Conservation (phyloP, 257 asterid species). For the Buddleja alternifolia region DNA sequence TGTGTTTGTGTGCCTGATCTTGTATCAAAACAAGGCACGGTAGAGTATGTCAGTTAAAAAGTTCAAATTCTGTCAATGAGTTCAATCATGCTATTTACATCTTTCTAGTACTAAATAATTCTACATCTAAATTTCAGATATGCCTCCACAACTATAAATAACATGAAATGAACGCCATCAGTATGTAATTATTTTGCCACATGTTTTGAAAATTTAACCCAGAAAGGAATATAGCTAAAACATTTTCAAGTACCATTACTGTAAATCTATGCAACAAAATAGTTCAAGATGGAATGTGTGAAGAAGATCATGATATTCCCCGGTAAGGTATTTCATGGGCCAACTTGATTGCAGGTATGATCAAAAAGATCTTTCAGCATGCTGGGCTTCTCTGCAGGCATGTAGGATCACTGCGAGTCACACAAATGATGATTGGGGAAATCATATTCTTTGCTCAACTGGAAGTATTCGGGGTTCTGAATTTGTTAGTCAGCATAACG, state of each 20-base stretch:
- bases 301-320: neutral
- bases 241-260: constrained; percentile 4
- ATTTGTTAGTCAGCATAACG: constrained; percentile 35
- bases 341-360: constrained; percentile 62
- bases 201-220: neutral
- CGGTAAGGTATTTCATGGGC: constrained; percentile 12
- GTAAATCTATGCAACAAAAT: neutral
- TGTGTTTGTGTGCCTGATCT: neutral
- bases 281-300: neutral
- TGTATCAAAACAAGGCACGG: neutral
- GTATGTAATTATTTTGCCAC: neutral
- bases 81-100: constrained; percentile 14
- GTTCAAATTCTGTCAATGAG: neutral
- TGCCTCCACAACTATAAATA: neutral
- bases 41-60: neutral
- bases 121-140: constrained; percentile 1
- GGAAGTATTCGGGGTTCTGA: constrained; percentile 40
- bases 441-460: constrained; percentile 52
- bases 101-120: neutral
- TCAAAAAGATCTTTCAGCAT: constrained; percentile 50
- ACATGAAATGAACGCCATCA: neutral
- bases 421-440: constrained; percentile 39
- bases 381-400: constrained; percentile 62
- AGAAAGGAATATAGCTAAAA: neutral
- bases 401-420: constrained; percentile 53